A percentile compares a stretch with the other conserved stretches of the same genome.
These are phyloP conservation scores for Austroboletus sp. DNA, from an alignment of 1,284 basidiomycete species.

Conservation along the genomic window DNA sequence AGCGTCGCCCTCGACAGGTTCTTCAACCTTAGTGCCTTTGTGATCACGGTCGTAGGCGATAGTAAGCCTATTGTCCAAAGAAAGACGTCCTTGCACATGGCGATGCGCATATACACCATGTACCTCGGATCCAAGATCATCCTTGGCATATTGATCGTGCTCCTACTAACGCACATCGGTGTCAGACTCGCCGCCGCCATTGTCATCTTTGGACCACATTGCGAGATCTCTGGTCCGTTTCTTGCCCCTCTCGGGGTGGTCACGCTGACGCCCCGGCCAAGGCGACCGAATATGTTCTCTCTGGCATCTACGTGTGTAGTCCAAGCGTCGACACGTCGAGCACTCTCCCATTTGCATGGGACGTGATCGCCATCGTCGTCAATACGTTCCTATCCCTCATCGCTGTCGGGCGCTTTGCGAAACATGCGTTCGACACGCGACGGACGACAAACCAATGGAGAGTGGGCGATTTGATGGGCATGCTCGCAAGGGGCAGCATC, in stretches of 20 bases:
- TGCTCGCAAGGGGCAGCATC: constrained; percentile 18
- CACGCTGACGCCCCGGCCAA: background rate
- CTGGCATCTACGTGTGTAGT: constrained; percentile 14
- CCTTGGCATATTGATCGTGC: constrained; percentile 4
- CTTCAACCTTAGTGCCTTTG: constrained; percentile 12
- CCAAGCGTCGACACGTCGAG: constrained; percentile 1
- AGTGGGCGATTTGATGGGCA: constrained; percentile 13
- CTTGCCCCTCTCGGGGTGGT: accelerated
- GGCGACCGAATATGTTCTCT: constrained; percentile 17
- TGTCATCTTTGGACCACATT: constrained; percentile 14
- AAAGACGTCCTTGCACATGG: background rate
- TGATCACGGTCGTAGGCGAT: constrained; percentile 10
- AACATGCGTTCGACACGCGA: constrained; percentile 12
- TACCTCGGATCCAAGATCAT: constrained; percentile 14
- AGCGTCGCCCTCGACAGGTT: constrained; percentile 13
- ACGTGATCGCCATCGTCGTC: constrained; percentile 8
- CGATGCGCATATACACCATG: constrained; percentile 20
- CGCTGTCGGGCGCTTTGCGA: constrained; percentile 12
- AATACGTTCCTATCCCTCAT: constrained; percentile 14
- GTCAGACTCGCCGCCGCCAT: constrained; percentile 11
- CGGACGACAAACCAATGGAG: constrained; percentile 8
- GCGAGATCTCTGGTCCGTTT: constrained; percentile 14
- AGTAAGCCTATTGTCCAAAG: background rate
- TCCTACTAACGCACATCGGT: constrained; percentile 5
- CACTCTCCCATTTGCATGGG: constrained; percentile 14